A percentile compares a stretch with the other conserved stretches of the same genome.
These are phyloP conservation scores for Psilocybe sp. DNA, from an alignment of 768 basidiomycete species.

Conservation along the genomic window DNA sequence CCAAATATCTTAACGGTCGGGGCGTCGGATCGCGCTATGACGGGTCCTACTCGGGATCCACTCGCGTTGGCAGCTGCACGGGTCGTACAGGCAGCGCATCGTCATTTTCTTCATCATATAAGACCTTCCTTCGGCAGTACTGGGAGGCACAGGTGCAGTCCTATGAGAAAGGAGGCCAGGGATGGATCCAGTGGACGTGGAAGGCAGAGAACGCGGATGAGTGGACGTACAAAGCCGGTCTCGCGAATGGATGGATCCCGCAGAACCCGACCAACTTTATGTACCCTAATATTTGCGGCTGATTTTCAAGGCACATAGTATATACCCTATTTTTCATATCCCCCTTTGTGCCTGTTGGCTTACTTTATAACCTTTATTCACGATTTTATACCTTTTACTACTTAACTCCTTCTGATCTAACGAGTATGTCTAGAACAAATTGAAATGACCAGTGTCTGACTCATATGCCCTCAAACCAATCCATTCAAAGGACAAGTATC, in stretches of 20 bases:
- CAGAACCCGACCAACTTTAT: constrained; percentile 40
- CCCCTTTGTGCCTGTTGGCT: too few species aligned
- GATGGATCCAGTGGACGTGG: constrained; percentile 86
- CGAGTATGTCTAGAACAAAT: too few species aligned
- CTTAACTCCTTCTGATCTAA: too few species aligned
- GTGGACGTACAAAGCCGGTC: constrained; percentile 86
- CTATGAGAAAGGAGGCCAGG: constrained; percentile 57
- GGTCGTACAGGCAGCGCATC: constrained; percentile 74
- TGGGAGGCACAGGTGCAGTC: constrained; percentile 85
- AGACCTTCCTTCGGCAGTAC: constrained; percentile 74
- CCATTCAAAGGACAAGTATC: too few species aligned
- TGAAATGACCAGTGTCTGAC: too few species aligned
- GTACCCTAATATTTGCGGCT: constrained; percentile 67
- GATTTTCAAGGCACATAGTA: constrained; percentile 17
- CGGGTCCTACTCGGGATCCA: constrained; percentile 62
- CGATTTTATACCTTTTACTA: too few species aligned
- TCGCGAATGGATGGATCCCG: constrained; percentile 85
- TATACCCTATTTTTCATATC: too few species aligned
- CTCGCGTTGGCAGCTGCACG: constrained; percentile 68
- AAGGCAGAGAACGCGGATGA: constrained; percentile 82
- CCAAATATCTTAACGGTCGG: constrained; percentile 81
- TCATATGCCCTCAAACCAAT: too few species aligned
- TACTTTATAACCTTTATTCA: too few species aligned
- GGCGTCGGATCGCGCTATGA: constrained; percentile 67
- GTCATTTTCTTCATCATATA: constrained; percentile 73